phyloP scores from a whole-genome alignment of 2,329 filamentous ascomycete genomes.

The Domatiomyces catenatus region DNA sequence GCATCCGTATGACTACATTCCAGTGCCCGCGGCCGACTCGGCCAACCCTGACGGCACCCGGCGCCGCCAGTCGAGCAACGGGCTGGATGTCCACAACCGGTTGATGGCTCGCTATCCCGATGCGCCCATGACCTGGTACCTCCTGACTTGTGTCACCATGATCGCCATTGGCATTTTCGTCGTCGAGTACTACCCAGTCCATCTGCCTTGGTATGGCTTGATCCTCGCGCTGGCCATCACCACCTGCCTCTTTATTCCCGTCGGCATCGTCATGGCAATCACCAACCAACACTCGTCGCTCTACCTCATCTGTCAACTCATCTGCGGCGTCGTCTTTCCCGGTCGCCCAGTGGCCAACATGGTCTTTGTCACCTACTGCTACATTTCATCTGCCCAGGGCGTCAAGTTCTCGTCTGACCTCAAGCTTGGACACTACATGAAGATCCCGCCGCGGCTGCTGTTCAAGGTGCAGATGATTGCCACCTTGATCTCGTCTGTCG shows the following conservation, averaged over 20 bases:
- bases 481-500: conserved; percentile 55
- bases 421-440: conserved; percentile 53
- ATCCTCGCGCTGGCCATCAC: conserved; percentile 65
- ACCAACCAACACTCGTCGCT: conserved; percentile 81
- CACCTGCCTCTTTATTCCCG: conserved; percentile 70
- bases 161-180: conserved; percentile 65
- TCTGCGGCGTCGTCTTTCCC: conserved; percentile 68
- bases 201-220: conserved; percentile 75
- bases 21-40: conserved; percentile 22
- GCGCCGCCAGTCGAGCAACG: conserved; percentile 16
- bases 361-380: conserved; percentile 85
- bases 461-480: conserved; percentile 45
- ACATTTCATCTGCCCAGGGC: conserved; percentile 75
- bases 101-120: conserved; percentile 73
- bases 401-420: conserved; percentile 79
- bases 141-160: conserved; percentile 61
- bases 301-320: conserved; percentile 72
- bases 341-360: conserved; percentile 80
- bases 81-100: conserved; percentile 70
- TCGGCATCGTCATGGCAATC: conserved; percentile 84
- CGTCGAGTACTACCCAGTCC: conserved; percentile 69
- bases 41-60: neutral
- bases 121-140: conserved; percentile 68
- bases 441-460: conserved; percentile 45
- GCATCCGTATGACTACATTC: conserved; percentile 37